phyloP scores from a whole-genome alignment of 208 protist species.

The Wallacemonas sp. region DNA sequence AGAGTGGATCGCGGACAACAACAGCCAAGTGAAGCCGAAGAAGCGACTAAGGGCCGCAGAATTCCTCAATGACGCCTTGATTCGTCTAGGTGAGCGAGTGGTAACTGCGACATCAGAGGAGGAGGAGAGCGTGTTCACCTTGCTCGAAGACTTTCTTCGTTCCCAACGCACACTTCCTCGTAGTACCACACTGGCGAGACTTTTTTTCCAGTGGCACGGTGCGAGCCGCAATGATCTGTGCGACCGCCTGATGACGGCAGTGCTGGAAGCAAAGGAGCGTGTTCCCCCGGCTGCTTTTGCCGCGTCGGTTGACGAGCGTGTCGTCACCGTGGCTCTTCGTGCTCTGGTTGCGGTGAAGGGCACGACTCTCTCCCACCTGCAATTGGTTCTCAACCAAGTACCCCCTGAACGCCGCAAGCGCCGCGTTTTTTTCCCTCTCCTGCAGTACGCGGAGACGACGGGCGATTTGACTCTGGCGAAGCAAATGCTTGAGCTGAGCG shows the following conservation, averaged over 20 bases:
- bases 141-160: constrained; percentile 48
- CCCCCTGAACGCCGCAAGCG: constrained; percentile 52
- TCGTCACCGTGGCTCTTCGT: constrained; percentile 68
- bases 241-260: constrained; percentile 16
- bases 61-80: constrained; percentile 70
- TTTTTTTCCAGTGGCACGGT: constrained; percentile 57
- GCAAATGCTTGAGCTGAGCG: constrained; percentile 35
- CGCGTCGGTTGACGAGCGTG: constrained; percentile 56
- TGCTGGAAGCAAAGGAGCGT: constrained; percentile 22
- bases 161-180: constrained; percentile 49
- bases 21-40: constrained; percentile 44
- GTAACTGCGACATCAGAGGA: constrained; percentile 10
- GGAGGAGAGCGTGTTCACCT: constrained; percentile 14
- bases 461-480: constrained; percentile 37
- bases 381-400: constrained; percentile 38
- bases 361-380: not conserved
- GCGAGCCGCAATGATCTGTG: constrained; percentile 26
- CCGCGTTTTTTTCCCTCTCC: constrained; percentile 64
- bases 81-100: constrained; percentile 30
- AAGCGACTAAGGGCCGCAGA: constrained; percentile 40
- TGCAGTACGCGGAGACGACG: constrained; percentile 35
- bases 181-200: constrained; percentile 49
- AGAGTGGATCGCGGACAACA: constrained; percentile 55
- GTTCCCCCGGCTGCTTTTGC: constrained; percentile 20
- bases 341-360: constrained; percentile 13